Percentiles rank a stretch among this genome's conserved stretches.
phyloP scores from a whole-genome alignment of 1,284 basidiomycete genomes.

The Meira nashicola region DNA sequence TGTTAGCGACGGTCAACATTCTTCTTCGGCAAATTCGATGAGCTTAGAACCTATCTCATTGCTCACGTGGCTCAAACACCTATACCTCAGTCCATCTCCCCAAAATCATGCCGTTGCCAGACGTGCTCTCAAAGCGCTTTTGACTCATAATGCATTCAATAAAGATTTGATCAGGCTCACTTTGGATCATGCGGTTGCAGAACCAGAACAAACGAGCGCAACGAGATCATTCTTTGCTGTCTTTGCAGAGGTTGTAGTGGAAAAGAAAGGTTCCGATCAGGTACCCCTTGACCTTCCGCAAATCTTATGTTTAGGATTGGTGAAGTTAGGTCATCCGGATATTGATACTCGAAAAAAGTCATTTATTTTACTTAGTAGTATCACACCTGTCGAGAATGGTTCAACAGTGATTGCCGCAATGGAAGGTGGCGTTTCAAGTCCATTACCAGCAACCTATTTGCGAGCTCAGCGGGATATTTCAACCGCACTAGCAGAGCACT shows the following conservation, averaged over 20 bases:
- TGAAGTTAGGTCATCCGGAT: constrained; percentile 76
- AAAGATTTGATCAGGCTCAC: constrained; percentile 66
- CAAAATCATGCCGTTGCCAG: constrained; percentile 55
- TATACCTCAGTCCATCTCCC: constrained; percentile 53
- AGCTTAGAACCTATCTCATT: constrained; percentile 54
- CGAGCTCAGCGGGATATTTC: constrained; percentile 74
- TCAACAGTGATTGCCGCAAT: constrained; percentile 63
- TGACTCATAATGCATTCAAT: constrained; percentile 64
- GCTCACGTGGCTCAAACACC: constrained; percentile 56
- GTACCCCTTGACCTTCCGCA: constrained; percentile 71
- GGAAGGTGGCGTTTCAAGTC: constrained; percentile 72
- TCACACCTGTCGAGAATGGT: constrained; percentile 51
- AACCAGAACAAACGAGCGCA: constrained; percentile 55
- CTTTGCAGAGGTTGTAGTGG: constrained; percentile 69
- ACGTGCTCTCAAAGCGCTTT: constrained; percentile 71
- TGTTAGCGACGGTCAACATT: constrained; percentile 65
- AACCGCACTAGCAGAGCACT: constrained; percentile 72
- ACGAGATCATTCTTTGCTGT: constrained; percentile 69
- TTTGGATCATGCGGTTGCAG: constrained; percentile 68
- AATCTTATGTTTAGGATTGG: constrained; percentile 72
- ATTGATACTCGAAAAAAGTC: constrained; percentile 68
- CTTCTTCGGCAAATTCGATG: constrained; percentile 72
- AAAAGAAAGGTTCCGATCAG: constrained; percentile 54
- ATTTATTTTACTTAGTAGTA: constrained; percentile 73
- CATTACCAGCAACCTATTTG: constrained; percentile 69